A percentile compares a stretch with the other conserved stretches of the same genome.
Evolutionary conservation across 441 rosid genomes (phyloP).

Genomic region (Capsella rubella): DNA sequence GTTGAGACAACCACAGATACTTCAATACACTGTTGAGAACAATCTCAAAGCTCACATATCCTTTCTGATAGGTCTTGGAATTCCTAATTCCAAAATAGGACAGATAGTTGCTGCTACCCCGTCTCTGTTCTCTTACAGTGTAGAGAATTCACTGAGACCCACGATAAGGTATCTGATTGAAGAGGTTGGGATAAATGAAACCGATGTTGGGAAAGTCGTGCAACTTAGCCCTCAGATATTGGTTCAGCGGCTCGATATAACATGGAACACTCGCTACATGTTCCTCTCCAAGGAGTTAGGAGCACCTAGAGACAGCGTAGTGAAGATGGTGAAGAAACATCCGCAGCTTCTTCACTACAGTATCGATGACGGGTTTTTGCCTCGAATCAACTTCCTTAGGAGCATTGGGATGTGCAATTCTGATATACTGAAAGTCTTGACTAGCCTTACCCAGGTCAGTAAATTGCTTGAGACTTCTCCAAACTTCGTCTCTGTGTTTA

Average conservation of each 20-base stretch:
- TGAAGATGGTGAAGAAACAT: conserved; percentile 94
- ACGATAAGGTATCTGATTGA: conserved; percentile 90
- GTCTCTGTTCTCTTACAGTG: conserved; percentile 83
- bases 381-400: conserved; percentile 90
- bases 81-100: conserved; percentile 82
- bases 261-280: conserved; percentile 90
- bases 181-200: conserved; percentile 89
- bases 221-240: conserved; percentile 95
- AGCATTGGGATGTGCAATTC: conserved; percentile 85
- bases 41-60: conserved; percentile 82
- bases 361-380: conserved; percentile 86
- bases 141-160: conserved; percentile 89
- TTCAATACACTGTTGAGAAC: conserved; percentile 85
- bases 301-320: conserved; percentile 85
- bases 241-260: conserved; percentile 86
- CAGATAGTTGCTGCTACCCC: conserved; percentile 82
- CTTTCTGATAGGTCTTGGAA: conserved; percentile 77
- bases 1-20: conserved; percentile 89
- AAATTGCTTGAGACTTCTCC: conserved; percentile 31
- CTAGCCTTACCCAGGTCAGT: conserved; percentile 90
- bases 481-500: conserved; percentile 1
- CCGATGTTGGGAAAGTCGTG: conserved; percentile 83
- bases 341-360: conserved; percentile 97
- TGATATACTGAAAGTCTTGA: conserved; percentile 91
- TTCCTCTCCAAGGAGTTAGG: conserved; percentile 92